phyloP scores from a whole-genome alignment of 73 alveolate species.

The Tetrahymena elliotti region DNA sequence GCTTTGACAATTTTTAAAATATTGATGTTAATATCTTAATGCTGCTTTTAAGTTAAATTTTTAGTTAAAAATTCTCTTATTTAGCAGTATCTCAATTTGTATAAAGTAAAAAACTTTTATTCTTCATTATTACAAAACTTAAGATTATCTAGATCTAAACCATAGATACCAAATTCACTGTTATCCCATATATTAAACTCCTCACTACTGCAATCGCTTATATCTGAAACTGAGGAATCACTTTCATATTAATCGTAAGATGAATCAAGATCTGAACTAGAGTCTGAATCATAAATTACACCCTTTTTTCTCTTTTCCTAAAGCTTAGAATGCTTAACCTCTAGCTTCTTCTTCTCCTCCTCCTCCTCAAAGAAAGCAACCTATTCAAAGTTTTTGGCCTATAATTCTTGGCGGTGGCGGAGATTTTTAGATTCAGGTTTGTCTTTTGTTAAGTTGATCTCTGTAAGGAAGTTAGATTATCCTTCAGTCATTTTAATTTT shows the following conservation, averaged over 20 bases:
- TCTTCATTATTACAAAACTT: not conserved
- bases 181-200: not conserved
- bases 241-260: not conserved
- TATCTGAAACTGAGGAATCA: not conserved
- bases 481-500: not conserved
- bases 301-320: not conserved
- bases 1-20: not conserved
- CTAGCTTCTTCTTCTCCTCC: not conserved
- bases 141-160: not conserved
- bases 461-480: not conserved
- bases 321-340: not conserved
- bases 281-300: not conserved
- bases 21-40: not conserved
- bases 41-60: not conserved
- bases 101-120: not conserved
- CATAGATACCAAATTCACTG: not conserved
- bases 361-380: not conserved
- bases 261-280: not conserved
- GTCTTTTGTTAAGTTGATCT: not conserved
- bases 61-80: not conserved
- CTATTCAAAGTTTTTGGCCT: not conserved
- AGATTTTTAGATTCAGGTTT: not conserved
- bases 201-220: not conserved
- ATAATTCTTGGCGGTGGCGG: not conserved
- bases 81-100: not conserved